Evolutionary conservation across 768 basidiomycete species (phyloP).

Genomic region (Naganishia onofrii): DNA sequence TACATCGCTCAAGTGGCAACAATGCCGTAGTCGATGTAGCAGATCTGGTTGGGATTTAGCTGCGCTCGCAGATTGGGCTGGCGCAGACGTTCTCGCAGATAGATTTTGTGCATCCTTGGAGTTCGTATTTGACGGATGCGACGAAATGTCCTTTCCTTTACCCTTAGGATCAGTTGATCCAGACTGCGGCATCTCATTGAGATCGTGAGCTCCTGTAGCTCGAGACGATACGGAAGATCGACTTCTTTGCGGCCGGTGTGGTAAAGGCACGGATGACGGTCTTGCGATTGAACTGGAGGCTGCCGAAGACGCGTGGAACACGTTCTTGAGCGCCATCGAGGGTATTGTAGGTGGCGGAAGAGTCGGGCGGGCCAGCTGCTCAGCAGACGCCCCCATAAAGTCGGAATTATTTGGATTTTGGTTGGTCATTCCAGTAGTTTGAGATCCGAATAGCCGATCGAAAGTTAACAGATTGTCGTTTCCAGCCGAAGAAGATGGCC

Average conservation of each 20-base stretch:
- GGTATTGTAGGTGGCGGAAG: neutral
- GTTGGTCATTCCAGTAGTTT: slow-evolving; percentile 1
- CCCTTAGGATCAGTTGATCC: slow-evolving; percentile 1
- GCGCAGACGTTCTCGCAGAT: neutral
- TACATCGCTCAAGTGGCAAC: slow-evolving; percentile 49
- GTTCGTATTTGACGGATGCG: slow-evolving; percentile 1
- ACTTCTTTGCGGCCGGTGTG: neutral
- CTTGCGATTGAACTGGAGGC: neutral
- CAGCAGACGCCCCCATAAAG: neutral
- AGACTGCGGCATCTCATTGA: neutral
- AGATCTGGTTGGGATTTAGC: slow-evolving; percentile 41
- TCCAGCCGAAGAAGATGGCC: neutral
- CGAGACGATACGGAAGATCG: slow-evolving; percentile 24
- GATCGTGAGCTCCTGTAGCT: slow-evolving; percentile 13
- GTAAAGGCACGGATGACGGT: slow-evolving; percentile 14
- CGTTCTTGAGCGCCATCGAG: slow-evolving; percentile 1
- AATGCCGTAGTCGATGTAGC: slow-evolving; percentile 46
- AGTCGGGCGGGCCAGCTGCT: neutral
- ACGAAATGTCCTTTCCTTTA: neutral
- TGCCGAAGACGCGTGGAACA: neutral
- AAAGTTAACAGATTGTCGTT: slow-evolving; percentile 12
- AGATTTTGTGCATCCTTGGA: neutral
- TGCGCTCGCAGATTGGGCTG: slow-evolving; percentile 1
- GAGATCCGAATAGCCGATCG: slow-evolving; percentile 11
- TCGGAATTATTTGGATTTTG: neutral